Evolutionary conservation across 2,329 filamentous ascomycete genomes (phyloP), one percentile per base, ranked within the genome.

Genomic region (Dactylonectria macrodidyma): DNA sequence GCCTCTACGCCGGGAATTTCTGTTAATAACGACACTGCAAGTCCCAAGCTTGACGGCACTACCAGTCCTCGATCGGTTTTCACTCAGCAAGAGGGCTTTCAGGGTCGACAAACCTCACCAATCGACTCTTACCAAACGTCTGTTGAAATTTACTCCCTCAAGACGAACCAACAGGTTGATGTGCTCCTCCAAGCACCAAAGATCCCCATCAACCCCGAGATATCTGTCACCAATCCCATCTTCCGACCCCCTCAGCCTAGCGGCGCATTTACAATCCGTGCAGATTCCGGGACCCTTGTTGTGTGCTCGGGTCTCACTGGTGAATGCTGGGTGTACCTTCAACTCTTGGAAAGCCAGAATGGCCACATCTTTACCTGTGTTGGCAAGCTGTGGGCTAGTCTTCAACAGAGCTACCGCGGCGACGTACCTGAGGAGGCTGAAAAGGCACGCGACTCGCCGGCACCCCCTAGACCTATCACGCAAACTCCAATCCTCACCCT

Each of bases 301-400:
- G 84, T 98, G 36, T 90, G 92, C 62, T 98, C 95, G 57, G 95
- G 94, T 3, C 83, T 87, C 24, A 97, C 94, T 57, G 95, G 95
- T 12, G 95, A 98, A 81, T 91, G 95, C 52, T 97, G 93, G 86
- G 84, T 97, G 8, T 98, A 88, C 74, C 83, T 86, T 9, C 88
- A 90, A 69, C 78, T 84, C 9, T 73, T 81, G 10, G 77, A 81
- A 62, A 76, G 80, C 1, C 81, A 82, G 54, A 86, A 87, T 24
- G 77, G 80, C 1, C 81, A 82, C 24, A 71, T 83, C 51, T 91
- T 87, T 78, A 84, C 81, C 44, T 98, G 95, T 75, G 85, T 96
- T 62, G 95, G 92, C 22, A 99, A 99, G 82, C 84, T 97, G 19
- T 99, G 96, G 96, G 98, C 96, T 1, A 91, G 91, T 51, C 84